A percentile compares a stretch with the other conserved stretches of the same genome.
phyloP scores from a whole-genome alignment of 108 stramenopile genomes.

The Pseudonitzschia delicatissima region DNA sequence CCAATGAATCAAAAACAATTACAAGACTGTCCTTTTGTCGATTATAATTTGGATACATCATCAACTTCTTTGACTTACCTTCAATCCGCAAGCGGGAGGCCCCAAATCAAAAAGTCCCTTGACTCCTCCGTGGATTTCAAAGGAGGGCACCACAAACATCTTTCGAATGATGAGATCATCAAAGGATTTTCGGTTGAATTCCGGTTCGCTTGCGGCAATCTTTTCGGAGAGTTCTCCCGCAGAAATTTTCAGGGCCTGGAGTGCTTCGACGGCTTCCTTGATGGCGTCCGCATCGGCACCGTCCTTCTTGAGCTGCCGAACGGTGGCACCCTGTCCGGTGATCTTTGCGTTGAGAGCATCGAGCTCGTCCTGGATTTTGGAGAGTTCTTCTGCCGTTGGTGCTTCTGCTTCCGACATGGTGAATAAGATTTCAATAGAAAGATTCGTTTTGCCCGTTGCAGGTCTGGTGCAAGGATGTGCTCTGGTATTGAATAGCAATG shows the following conservation, averaged over 20 bases:
- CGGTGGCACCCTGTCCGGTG: slow-evolving; percentile 80
- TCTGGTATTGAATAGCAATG: too few species aligned
- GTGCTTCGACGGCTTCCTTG: slow-evolving; percentile 67
- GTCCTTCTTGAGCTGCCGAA: slow-evolving; percentile 86
- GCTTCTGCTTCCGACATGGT: slow-evolving; percentile 20
- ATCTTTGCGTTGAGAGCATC: slow-evolving; percentile 84
- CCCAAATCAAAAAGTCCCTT: slow-evolving; percentile 98
- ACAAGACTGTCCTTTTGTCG: not conserved
- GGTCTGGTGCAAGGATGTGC: too few species aligned
- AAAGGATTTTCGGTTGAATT: slow-evolving; percentile 88
- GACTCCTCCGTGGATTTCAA: slow-evolving; percentile 99
- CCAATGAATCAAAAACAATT: not conserved
- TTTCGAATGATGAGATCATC: slow-evolving; percentile 95
- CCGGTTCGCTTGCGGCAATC: slow-evolving; percentile 40
- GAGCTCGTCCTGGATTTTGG: slow-evolving; percentile 65
- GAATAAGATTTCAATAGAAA: too few species aligned
- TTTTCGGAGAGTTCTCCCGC: slow-evolving; percentile 56
- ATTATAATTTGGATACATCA: not conserved
- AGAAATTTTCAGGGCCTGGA: slow-evolving; percentile 75
- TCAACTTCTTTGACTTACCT: slow-evolving; percentile 49
- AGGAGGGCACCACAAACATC: slow-evolving; percentile 98
- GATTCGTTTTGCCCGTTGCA: too few species aligned
- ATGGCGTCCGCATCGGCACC: slow-evolving; percentile 74
- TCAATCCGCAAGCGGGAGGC: slow-evolving; percentile 95
- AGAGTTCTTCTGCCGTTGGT: slow-evolving; percentile 5